A percentile compares a stretch with the other conserved stretches of the same genome.
phyloP scores from a whole-genome alignment of 1,284 basidiomycete genomes.

The Cutaneotrichosporon sp. region DNA sequence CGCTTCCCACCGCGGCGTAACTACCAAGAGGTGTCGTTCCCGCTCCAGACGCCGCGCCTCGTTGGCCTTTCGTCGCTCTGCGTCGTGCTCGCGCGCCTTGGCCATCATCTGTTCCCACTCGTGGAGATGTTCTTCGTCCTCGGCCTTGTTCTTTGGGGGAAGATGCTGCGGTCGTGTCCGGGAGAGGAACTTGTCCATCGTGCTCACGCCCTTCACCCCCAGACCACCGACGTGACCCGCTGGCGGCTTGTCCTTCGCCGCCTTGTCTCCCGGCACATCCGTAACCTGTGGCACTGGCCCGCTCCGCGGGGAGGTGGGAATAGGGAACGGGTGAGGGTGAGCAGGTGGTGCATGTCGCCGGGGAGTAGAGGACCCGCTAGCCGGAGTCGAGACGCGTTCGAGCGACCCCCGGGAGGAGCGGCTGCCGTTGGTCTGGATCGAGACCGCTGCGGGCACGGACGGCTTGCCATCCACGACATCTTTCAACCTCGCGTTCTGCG shows the following conservation, averaged over 20 bases:
- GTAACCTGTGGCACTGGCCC: constrained; percentile 18
- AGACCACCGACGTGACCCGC: constrained; percentile 11
- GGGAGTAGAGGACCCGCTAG: constrained; percentile 19
- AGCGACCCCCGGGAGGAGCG: neutral
- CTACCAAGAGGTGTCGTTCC: constrained; percentile 32
- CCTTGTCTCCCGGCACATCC: neutral
- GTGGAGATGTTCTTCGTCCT: constrained; percentile 77
- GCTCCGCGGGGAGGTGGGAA: constrained; percentile 22
- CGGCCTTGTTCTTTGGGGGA: constrained; percentile 73
- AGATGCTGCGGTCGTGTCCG: constrained; percentile 66
- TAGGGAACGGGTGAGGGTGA: constrained; percentile 41
- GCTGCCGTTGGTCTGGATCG: constrained; percentile 3
- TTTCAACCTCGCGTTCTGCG: neutral
- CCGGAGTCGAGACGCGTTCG: neutral
- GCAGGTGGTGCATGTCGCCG: constrained; percentile 38
- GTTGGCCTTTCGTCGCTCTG: constrained; percentile 23
- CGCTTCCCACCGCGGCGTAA: constrained; percentile 41
- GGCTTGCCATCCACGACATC: constrained; percentile 5
- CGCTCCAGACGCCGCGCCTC: constrained; percentile 30
- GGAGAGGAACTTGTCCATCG: constrained; percentile 49
- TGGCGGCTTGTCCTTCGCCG: constrained; percentile 7
- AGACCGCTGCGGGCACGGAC: neutral
- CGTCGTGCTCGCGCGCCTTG: constrained; percentile 36
- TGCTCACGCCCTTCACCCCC: constrained; percentile 35
- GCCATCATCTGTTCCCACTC: constrained; percentile 91